phyloP scores from a whole-genome alignment of 495 filamentous ascomycete genomes.

The Lindgomyces ingoldianus region DNA sequence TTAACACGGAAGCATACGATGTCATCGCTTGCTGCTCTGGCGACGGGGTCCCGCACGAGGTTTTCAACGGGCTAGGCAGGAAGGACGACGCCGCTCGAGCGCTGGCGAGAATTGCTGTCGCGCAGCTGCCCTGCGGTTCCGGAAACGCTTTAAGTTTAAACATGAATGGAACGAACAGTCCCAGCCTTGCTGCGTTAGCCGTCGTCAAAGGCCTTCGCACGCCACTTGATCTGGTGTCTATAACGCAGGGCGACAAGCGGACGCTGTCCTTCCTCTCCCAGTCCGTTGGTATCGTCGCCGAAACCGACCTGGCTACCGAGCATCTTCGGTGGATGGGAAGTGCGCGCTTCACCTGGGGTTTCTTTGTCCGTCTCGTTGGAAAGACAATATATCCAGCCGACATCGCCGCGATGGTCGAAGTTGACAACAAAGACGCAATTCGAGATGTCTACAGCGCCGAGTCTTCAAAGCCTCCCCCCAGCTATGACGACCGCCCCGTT shows the following conservation, averaged over 20 bases:
- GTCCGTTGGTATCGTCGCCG: conserved; percentile 85
- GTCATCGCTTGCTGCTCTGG: conserved; percentile 87
- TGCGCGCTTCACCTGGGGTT: conserved; percentile 79
- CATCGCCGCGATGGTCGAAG: conserved; percentile 76
- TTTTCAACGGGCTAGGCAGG: conserved; percentile 88
- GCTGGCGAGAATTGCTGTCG: conserved; percentile 75
- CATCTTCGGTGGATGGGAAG: conserved; percentile 89
- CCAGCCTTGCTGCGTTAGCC: conserved; percentile 72
- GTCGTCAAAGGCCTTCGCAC: conserved; percentile 83
- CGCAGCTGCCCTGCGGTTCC: conserved; percentile 87
- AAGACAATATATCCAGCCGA: conserved; percentile 85
- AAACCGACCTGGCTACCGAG: conserved; percentile 85
- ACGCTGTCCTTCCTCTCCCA: conserved; percentile 89
- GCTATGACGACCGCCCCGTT: conserved; percentile 20
- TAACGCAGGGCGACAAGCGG: conserved; percentile 75
- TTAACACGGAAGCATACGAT: conserved; percentile 81
- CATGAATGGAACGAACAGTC: conserved; percentile 75
- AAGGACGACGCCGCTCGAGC: conserved; percentile 73
- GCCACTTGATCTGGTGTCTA: conserved; percentile 79
- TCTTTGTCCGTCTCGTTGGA: conserved; percentile 68
- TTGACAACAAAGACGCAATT: conserved; percentile 73
- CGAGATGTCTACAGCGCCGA: conserved; percentile 68
- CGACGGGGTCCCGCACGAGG: conserved; percentile 88
- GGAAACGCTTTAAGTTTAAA: conserved; percentile 95
- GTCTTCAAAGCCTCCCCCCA: conserved; percentile 39